Evolutionary conservation across 352 stramenopile species (phyloP), one percentile per base, ranked within the genome.

Genomic region (Phytophthora crassamura): DNA sequence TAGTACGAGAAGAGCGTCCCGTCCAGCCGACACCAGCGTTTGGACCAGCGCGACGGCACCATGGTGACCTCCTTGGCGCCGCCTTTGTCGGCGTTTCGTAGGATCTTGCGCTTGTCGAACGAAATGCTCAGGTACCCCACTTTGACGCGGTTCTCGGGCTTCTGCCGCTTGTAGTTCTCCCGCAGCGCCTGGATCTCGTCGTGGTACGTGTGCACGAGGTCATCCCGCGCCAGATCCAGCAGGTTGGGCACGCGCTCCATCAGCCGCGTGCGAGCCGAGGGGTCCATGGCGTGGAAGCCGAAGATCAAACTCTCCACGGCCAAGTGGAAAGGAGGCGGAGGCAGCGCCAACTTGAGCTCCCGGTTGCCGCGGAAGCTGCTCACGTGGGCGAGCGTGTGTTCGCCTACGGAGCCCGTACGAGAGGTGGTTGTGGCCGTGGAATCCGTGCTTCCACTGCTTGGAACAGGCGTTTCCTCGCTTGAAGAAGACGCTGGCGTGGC

Each of bases 111-210:
- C 67, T 93, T 91, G 64, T 91, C 84, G 35, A 90, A 90, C 11
- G 84, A 88, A 52, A 94, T 83, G 0, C 72, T 74, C 48, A 94
- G 57, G 53, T 94, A 94, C 0, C 86, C 86, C 8, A 89, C 86
- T 59, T 94, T 94, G 16, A 94, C 77, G 14, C 86, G 84, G 40
- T 91, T 90, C 50, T 92, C 84, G 0, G 86, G 86, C 20, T 82
- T 80, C 43, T 93, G 82, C 0, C 86, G 84, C 52, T 93, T 91
- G 69, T 94, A 94, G 59, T 94, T 94, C 55, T 94, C 86, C 25
- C 86, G 86, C 11, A 94, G 64, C 7, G 89, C 72, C 38, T 88
- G 74, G 46, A 94, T 94, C 38, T 94, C 86, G 35, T 94, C 86
- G 65, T 93, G 84, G 58, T 94, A 94, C 18, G 86, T 94, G 55